These are phyloP conservation scores for Aphanoascus verrucosus DNA, from an alignment of 2,329 filamentous ascomycete species.

Conservation along the genomic window DNA sequence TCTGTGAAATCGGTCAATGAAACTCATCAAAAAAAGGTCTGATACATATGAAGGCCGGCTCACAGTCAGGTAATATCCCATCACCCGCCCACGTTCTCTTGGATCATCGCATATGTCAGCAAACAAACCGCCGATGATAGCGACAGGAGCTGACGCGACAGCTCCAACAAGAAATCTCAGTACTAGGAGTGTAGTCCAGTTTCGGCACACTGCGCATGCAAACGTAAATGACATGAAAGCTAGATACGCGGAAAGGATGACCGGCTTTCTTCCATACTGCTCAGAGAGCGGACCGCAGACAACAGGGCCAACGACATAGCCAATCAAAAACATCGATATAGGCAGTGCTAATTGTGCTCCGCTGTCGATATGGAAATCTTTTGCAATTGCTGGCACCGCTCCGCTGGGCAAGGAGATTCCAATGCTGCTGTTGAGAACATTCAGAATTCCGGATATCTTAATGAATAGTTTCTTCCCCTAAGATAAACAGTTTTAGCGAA, in stretches of 20 bases:
- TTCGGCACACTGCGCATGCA: constrained; percentile 36
- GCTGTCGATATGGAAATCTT: constrained; percentile 27
- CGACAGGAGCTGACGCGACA: constrained; percentile 36
- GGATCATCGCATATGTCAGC: constrained; percentile 40
- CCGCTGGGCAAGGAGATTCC: constrained; percentile 33
- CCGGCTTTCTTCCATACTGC: constrained; percentile 32
- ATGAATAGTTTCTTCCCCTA: constrained; percentile 28
- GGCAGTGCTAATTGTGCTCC: constrained; percentile 29
- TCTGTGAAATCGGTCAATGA: constrained; percentile 13
- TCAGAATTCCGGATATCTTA: constrained; percentile 25
- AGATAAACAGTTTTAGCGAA: neutral
- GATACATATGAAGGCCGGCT: constrained; percentile 7
- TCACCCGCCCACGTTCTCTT: constrained; percentile 32
- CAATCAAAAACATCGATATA: constrained; percentile 33
- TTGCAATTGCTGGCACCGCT: constrained; percentile 29
- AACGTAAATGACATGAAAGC: constrained; percentile 35
- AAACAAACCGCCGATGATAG: constrained; percentile 38
- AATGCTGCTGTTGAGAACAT: constrained; percentile 34
- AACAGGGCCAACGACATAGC: constrained; percentile 36
- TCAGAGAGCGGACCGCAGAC: constrained; percentile 38
- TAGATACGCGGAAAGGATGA: constrained; percentile 43
- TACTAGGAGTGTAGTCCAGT: constrained; percentile 32
- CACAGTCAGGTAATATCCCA: constrained; percentile 37
- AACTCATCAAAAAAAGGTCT: neutral
- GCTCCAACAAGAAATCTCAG: constrained; percentile 40